Evolutionary conservation across 371 early-diverging fungal genomes (phyloP).

Genomic region (Rhizopus sp.): DNA sequence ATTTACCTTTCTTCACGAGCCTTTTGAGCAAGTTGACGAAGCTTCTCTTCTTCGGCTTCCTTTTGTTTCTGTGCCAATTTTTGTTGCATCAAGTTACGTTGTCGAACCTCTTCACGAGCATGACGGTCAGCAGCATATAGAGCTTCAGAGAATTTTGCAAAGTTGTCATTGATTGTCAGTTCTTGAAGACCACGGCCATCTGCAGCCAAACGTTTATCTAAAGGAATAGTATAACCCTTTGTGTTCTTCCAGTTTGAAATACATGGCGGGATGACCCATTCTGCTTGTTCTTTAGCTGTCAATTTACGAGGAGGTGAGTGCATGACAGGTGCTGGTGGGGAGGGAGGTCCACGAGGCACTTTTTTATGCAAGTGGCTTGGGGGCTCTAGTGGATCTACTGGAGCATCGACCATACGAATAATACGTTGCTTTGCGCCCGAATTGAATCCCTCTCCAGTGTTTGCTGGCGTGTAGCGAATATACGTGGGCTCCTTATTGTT

Average conservation of each 20-base stretch:
- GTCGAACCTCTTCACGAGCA: conserved; percentile 91
- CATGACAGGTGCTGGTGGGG: conserved; percentile 95
- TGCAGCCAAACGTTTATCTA: conserved; percentile 97
- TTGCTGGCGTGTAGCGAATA: conserved; percentile 89
- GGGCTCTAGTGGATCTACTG: conserved; percentile 95
- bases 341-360: conserved; percentile 85
- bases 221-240: conserved; percentile 96
- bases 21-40: conserved; percentile 86
- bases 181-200: conserved; percentile 96
- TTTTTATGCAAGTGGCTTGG: conserved; percentile 91
- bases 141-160: conserved; percentile 95
- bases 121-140: conserved; percentile 92
- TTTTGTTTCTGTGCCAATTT: conserved; percentile 94
- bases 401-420: conserved; percentile 93
- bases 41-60: conserved; percentile 88
- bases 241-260: conserved; percentile 99
- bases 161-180: conserved; percentile 90
- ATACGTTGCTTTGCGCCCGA: conserved; percentile 80
- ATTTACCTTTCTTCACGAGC: conserved; percentile 86
- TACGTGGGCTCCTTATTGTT: conserved; percentile 76
- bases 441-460: conserved; percentile 61
- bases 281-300: conserved; percentile 91
- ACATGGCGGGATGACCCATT: conserved; percentile 97
- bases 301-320: conserved; percentile 97
- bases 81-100: conserved; percentile 86